Evolutionary conservation across 768 basidiomycete genomes (phyloP).

Genomic region (Candolleomyces eurysporus): DNA sequence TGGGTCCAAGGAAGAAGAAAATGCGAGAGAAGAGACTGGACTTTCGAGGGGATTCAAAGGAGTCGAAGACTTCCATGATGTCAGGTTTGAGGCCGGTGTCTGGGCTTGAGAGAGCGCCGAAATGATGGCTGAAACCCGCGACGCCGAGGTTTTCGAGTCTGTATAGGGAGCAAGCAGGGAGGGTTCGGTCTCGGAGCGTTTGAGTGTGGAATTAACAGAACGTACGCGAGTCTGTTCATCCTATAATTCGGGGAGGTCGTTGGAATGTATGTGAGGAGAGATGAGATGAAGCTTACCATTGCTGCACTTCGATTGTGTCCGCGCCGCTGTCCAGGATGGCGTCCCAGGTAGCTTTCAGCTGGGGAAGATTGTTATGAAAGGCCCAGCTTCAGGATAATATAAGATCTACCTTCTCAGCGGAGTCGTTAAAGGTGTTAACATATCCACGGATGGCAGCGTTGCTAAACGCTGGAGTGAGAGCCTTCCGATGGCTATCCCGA

Average conservation of each 20-base stretch:
- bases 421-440: slow-evolving; percentile 48
- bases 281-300: slow-evolving; percentile 29
- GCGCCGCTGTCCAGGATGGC: slow-evolving; percentile 25
- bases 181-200: background rate
- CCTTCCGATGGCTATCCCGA: slow-evolving; percentile 44
- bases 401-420: slow-evolving; percentile 43
- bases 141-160: slow-evolving; percentile 59
- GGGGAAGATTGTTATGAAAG: background rate
- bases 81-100: slow-evolving; percentile 40
- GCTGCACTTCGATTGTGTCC: slow-evolving; percentile 45
- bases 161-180: background rate
- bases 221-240: slow-evolving; percentile 48
- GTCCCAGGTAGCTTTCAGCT: slow-evolving; percentile 35
- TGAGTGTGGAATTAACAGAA: background rate
- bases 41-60: slow-evolving; percentile 25
- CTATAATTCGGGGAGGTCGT: slow-evolving; percentile 9
- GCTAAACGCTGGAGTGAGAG: slow-evolving; percentile 51
- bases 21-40: slow-evolving; percentile 24
- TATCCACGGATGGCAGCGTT: slow-evolving; percentile 47
- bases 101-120: slow-evolving; percentile 36
- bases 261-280: background rate
- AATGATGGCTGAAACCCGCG: slow-evolving; percentile 58
- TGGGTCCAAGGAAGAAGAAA: slow-evolving; percentile 33
- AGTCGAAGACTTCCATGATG: slow-evolving; percentile 41
- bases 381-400: background rate